A percentile compares a stretch with the other conserved stretches of the same genome.
phyloP scores from a whole-genome alignment of 768 basidiomycete genomes.

The Suillus bovinus region DNA sequence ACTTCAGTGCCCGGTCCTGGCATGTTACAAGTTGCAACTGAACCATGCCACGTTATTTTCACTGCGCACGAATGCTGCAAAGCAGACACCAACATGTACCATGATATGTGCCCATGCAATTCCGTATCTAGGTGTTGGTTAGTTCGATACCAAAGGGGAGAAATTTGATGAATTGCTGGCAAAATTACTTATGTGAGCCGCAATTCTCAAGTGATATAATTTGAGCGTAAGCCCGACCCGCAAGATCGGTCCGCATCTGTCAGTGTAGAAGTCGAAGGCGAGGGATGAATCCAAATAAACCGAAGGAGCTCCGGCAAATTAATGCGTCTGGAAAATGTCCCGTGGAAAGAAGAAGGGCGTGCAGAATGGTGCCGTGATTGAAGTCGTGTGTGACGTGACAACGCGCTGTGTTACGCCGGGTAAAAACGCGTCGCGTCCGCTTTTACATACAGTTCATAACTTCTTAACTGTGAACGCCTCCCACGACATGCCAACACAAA shows the following conservation, averaged over 20 bases:
- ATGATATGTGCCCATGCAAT: not conserved
- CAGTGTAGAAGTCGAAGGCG: not conserved
- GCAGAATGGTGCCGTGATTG: not conserved
- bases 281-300: not conserved
- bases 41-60: not conserved
- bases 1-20: not conserved
- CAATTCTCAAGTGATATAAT: not conserved
- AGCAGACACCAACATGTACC: not conserved
- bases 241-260: not conserved
- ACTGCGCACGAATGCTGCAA: not conserved
- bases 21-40: too few species aligned
- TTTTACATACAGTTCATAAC: not conserved
- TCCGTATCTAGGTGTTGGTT: not conserved
- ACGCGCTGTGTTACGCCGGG: conserved; percentile 26
- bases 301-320: not conserved
- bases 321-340: not conserved
- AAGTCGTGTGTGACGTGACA: conserved; percentile 22
- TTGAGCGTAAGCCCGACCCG: not conserved
- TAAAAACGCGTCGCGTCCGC: conserved; percentile 17
- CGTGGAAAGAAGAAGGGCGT: not conserved
- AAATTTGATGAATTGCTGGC: not conserved
- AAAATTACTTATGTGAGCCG: not conserved
- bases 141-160: not conserved
- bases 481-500: conserved; percentile 16
- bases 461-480: not conserved